phyloP scores from a whole-genome alignment of 345 rosid genomes.

The Syzygium grande region DNA sequence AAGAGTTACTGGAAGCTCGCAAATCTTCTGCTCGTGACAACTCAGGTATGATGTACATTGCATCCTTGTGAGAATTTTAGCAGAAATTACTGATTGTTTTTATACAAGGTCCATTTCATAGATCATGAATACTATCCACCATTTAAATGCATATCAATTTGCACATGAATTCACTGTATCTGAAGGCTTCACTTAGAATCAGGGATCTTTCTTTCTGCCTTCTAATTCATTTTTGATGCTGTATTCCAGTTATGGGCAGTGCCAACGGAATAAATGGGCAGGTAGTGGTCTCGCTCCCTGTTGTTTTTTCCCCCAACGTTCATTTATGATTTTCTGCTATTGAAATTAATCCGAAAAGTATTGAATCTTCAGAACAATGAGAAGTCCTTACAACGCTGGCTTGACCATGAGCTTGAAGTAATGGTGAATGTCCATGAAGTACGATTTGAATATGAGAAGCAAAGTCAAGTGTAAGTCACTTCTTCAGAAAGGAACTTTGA shows the following conservation, averaged over 20 bases:
- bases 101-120: not conserved
- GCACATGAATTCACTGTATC: not conserved
- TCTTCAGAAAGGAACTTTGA: not conserved
- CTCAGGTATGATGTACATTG: slow-evolving; percentile 29
- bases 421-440: slow-evolving; percentile 99
- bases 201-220: slow-evolving; percentile 1
- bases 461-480: slow-evolving; percentile 86
- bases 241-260: slow-evolving; percentile 50
- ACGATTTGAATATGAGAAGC: slow-evolving; percentile 92
- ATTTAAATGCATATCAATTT: not conserved
- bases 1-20: slow-evolving; percentile 95
- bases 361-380: slow-evolving; percentile 58
- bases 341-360: slow-evolving; percentile 1
- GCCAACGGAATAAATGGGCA: slow-evolving; percentile 78
- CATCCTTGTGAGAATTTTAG: not conserved
- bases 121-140: not conserved
- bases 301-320: not conserved
- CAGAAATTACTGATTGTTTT: not conserved
- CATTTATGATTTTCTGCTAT: not conserved
- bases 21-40: slow-evolving; percentile 79
- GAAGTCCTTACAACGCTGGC: slow-evolving; percentile 88
- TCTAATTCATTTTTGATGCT: slow-evolving; percentile 23
- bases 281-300: slow-evolving; percentile 29
- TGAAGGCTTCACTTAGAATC: not conserved
- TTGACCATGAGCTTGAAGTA: slow-evolving; percentile 95